Evolutionary conservation across 2,329 filamentous ascomycete species (phyloP).

Genomic region (Periconia sp.): DNA sequence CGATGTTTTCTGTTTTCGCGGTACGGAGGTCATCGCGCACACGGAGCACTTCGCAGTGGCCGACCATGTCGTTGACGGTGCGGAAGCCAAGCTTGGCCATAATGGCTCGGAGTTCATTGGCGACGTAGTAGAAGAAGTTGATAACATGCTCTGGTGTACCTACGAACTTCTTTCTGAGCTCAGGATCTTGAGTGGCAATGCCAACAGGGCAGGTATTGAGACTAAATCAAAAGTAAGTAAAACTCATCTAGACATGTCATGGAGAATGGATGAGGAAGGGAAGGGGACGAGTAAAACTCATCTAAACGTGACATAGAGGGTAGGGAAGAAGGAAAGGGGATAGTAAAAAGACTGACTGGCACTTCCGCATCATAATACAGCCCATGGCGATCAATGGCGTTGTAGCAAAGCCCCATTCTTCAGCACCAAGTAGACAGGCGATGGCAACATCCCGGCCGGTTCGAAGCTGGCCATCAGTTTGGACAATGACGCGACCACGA

Average conservation of each 20-base stretch:
- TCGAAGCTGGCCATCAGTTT: slow-evolving; percentile 92
- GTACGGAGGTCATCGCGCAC: slow-evolving; percentile 87
- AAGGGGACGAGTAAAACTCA: slow-evolving; percentile 8
- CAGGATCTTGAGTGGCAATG: slow-evolving; percentile 94
- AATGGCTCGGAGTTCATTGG: slow-evolving; percentile 93
- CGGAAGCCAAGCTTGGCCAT: slow-evolving; percentile 96
- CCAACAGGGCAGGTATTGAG: slow-evolving; percentile 84
- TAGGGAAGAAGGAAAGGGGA: neutral
- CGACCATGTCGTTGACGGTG: slow-evolving; percentile 97
- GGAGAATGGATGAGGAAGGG: neutral
- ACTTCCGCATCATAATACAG: slow-evolving; percentile 92
- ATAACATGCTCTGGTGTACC: slow-evolving; percentile 95
- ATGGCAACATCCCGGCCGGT: slow-evolving; percentile 94
- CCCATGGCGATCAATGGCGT: slow-evolving; percentile 95
- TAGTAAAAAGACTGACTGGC: slow-evolving; percentile 34
- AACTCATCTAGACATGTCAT: neutral
- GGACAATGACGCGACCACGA: slow-evolving; percentile 90
- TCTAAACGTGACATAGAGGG: neutral
- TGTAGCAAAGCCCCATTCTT: slow-evolving; percentile 96
- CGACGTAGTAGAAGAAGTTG: slow-evolving; percentile 98
- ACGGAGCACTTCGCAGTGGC: slow-evolving; percentile 81
- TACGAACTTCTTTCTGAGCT: slow-evolving; percentile 88
- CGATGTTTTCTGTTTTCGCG: slow-evolving; percentile 88
- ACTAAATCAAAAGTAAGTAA: slow-evolving; percentile 26
- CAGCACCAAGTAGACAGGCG: slow-evolving; percentile 92